Evolutionary conservation across 768 basidiomycete genomes (phyloP), one percentile per base, ranked within the genome.

Genomic region (Scleroderma citrinum): DNA sequence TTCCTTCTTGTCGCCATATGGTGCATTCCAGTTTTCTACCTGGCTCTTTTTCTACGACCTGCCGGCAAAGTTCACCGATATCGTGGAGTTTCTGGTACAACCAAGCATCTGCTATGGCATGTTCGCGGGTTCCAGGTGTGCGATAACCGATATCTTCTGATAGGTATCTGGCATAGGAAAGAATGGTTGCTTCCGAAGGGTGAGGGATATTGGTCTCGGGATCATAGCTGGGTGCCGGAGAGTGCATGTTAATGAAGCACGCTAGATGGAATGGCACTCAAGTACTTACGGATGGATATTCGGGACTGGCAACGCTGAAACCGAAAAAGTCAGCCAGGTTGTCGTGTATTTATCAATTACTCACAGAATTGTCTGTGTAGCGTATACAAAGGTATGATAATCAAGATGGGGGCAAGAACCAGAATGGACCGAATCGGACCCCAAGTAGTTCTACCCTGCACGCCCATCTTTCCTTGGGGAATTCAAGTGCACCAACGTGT

Each of bases 121-220:
- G 92, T 63, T 97, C 92, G 29, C 75, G 74, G 0, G 93, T 92
- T 1, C 95, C 95, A 10, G 95, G 89, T 0, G 89, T 96, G 42
- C 95, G 76, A 68, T 83, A 97, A 2, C 93, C 94, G 40, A 93
- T 91, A 5, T 80, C 82, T 61, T 93, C 92, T 1, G 92, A 90
- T 7, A 92, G 77, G 50, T 83, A 66, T 54, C 76, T 80, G 3
- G 82, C 78, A 40, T 81, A 70, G 6, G 70, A 73, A 3, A 89
- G 76, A 45, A 91, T 85, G 13, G 76, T 77, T 0, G 76, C 60
- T 63, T 90, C 87, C 0, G 87, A 87, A 21, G 88, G 77, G 58
- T 86, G 84, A 4, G 87, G 83, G 3, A 81, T 65, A 30, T 71
- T 68, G 0, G 83, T 87, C 11, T 58, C 49, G 5, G 82, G 73